Conservation (phyloP, 2,329 filamentous ascomycete genomes). For the Trichoderma guizhouense region DNA sequence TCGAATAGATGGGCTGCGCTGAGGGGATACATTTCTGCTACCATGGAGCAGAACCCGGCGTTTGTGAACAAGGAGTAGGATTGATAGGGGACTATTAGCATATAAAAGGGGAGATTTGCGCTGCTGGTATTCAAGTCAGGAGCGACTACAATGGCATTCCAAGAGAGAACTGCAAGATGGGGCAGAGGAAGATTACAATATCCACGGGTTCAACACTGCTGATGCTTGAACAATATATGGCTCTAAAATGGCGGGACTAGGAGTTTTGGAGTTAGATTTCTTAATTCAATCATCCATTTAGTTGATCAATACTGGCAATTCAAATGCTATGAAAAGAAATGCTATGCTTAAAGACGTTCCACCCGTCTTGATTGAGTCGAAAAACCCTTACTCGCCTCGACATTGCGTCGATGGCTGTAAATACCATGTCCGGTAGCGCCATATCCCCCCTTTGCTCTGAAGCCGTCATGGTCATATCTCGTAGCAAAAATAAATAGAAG, state of each 20-base stretch:
- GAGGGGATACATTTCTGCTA: slow-evolving; percentile 77
- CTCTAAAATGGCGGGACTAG: not conserved
- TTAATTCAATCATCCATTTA: not conserved
- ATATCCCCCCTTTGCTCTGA: not conserved
- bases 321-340: slow-evolving; percentile 3
- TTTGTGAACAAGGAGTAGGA: slow-evolving; percentile 46
- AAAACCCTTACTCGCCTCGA: not conserved
- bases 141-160: not conserved
- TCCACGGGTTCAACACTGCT: not conserved
- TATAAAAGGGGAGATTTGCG: not conserved
- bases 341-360: slow-evolving; percentile 1
- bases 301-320: slow-evolving; percentile 11
- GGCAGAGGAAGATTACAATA: not conserved
- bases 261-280: not conserved
- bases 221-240: not conserved
- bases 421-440: slow-evolving; percentile 11
- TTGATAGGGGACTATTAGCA: not conserved
- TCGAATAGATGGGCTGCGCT: slow-evolving; percentile 74
- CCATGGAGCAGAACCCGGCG: slow-evolving; percentile 83
- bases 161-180: not conserved
- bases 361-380: not conserved
- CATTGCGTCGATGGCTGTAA: not conserved
- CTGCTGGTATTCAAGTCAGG: not conserved
- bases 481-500: not conserved
- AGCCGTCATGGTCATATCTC: slow-evolving; percentile 17